Base-by-base conservation (phyloP, 202 grass and related monocot species). In the Carex sylvatica region DNA sequence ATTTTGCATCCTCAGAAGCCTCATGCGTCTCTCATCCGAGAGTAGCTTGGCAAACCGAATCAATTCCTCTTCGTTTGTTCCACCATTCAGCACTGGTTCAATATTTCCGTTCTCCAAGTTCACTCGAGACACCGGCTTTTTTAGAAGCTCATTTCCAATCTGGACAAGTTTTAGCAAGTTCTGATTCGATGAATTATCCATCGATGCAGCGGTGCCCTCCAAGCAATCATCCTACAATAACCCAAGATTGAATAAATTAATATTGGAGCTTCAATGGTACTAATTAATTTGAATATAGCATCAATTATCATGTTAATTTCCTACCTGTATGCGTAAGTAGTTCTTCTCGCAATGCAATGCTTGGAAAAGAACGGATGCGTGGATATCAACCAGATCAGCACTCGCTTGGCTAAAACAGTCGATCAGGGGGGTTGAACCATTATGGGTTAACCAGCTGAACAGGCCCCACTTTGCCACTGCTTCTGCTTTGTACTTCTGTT, bases 321-420 rank as follows among this genome's bases (percentile, higher is more conserved):
- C 31, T 84, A 84, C 86, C 86, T 84, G 81, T 85, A 91, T 91
- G 7, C 92, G 83, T 9, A 94, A 70, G 55, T 94, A 92, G 3
- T 72, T 30, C 20, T 63, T 46, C 30, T 86, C 61, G 9, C 22
- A 84, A 77, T 56, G 58, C 61, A 94, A 81, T 2, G 87, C 85
- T 68, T 90, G 89, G 81, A 94, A 94, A 61, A 94, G 77, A 73
- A 89, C 80, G 2, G 85, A 94, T 65, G 73, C 38, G 9, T 94
- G 89, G 83, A 94, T 91, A 84, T 94, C 92, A 9, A 91, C 85
- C 30, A 94, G 23, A 46, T 94, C 92, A 10, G 81, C 15, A 56
- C 87, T 89, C 5, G 80, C 89, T 40, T 91, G 80, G 49, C 14
- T 89, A 49, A 94, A 94, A 64, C 71, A 83, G 19, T 94, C 89